Conservation (phyloP, 1,284 basidiomycete species). For the Ustilago loliicola region DNA sequence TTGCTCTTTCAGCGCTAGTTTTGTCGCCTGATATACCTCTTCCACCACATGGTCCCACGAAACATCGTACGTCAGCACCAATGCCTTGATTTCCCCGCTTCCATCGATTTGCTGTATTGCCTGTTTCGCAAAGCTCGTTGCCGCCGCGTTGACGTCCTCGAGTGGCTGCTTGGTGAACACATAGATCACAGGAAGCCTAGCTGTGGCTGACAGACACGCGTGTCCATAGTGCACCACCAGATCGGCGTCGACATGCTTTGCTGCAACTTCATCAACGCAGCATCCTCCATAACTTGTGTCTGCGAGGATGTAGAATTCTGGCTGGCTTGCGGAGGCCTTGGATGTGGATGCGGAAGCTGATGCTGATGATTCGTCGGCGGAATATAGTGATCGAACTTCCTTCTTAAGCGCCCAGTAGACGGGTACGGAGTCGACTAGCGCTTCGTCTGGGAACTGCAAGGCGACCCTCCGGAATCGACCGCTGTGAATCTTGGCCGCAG, state of each 20-base stretch:
- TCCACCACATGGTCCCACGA: slow-evolving; percentile 76
- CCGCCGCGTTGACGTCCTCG: slow-evolving; percentile 71
- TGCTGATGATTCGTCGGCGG: background rate
- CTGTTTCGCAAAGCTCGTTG: slow-evolving; percentile 29
- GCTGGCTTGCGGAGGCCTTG: background rate
- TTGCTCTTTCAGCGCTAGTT: slow-evolving; percentile 71
- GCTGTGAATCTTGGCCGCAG: slow-evolving; percentile 41
- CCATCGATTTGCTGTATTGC: slow-evolving; percentile 25
- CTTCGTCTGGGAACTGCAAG: slow-evolving; percentile 95
- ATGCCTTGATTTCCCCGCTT: slow-evolving; percentile 51
- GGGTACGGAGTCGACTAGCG: slow-evolving; percentile 86
- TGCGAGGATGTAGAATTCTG: slow-evolving; percentile 83
- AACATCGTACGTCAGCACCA: slow-evolving; percentile 83
- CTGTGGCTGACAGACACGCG: slow-evolving; percentile 87
- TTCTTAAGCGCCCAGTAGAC: slow-evolving; percentile 82
- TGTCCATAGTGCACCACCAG: slow-evolving; percentile 95
- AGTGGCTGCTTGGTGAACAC: slow-evolving; percentile 80
- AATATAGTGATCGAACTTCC: slow-evolving; percentile 71
- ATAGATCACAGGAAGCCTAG: slow-evolving; percentile 85
- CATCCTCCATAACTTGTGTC: slow-evolving; percentile 99
- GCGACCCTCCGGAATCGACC: slow-evolving; percentile 72
- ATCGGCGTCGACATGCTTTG: slow-evolving; percentile 92
- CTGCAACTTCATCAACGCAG: slow-evolving; percentile 96
- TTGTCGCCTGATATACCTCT: slow-evolving; percentile 34
- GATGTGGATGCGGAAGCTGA: slow-evolving; percentile 18